Evolutionary conservation across 768 basidiomycete genomes (phyloP).

Genomic region (Tulasnella sp.): DNA sequence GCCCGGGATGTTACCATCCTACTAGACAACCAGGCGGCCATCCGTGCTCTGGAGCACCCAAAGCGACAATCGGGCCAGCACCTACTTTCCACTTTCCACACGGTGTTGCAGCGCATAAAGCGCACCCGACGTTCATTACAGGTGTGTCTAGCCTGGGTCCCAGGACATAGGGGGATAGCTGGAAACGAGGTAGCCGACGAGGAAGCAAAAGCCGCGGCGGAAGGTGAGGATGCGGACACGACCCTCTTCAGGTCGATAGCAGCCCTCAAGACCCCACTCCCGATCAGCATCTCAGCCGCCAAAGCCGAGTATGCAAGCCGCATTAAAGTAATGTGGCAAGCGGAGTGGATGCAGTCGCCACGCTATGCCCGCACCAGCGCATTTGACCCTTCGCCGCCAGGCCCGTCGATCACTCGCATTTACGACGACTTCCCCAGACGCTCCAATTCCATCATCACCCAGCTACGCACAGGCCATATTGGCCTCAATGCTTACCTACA

Average conservation of each 20-base stretch:
- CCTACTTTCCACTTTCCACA: background rate
- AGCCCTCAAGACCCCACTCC: background rate
- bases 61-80: conserved; percentile 1
- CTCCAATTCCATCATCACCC: too few relatives aligned
- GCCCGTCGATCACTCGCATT: background rate
- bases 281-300: background rate
- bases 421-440: too few relatives aligned
- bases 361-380: background rate
- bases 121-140: background rate
- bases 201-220: conserved; percentile 2
- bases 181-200: conserved; percentile 13
- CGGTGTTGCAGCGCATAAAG: background rate
- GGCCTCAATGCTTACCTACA: too few relatives aligned
- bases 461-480: too few relatives aligned
- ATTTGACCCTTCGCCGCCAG: background rate
- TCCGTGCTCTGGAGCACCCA: background rate
- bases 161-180: conserved; percentile 2
- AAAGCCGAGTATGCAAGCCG: background rate
- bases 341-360: background rate
- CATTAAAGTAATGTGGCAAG: background rate
- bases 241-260: background rate
- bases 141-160: conserved; percentile 9
- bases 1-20: background rate
- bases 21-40: conserved; percentile 16
- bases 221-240: background rate